Base-by-base conservation (phyloP, 2,329 filamentous ascomycete species). In the Xylariaceae sp. region DNA sequence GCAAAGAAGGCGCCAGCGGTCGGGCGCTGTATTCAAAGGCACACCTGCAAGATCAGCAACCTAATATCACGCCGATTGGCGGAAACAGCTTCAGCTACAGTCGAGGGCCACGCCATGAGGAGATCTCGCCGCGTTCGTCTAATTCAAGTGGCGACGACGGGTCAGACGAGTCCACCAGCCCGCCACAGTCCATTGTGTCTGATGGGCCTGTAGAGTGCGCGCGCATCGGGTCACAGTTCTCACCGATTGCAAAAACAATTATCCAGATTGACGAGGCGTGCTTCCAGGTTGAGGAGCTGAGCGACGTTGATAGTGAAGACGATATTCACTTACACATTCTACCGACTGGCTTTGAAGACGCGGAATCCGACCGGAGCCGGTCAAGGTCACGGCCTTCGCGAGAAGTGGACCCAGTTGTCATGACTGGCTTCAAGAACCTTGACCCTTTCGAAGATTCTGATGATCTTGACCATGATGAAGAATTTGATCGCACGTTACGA, bases 81-180 rank as follows among this genome's bases (percentile, higher is more conserved):
- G 22, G 22, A 26, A 26, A 26, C 22, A 6, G 57, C 42, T 62
- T 62, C 43, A 56, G 51, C 30, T 58, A 58, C 34, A 50, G 43
- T 35, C 56, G 52, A 38, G 49, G 44, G 24, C 52, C 53, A 19
- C 54, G 53, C 31, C 50, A 53, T 26, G 60, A 61, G 46, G 56
- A 61, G 37, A 54, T 62, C 32, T 63, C 59, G 13, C 60, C 60
- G 26, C 56, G 50, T 19, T 60, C 56, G 13, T 61, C 54, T 4
- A 42, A 56, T 44, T 59, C 58, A 13, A 57, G 54, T 32, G 57
- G 60, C 24, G 52, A 56, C 22, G 53, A 56, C 41, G 47, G 47
- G 13, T 54, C 52, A 19, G 53, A 52, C 15, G 45, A 47, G 31
- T 60, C 56, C 33, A 46, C 44, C n/a, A 56, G 52, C 19, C 50